Base-by-base conservation (phyloP, 805 yeast species). In the Torulaspora indica region DNA sequence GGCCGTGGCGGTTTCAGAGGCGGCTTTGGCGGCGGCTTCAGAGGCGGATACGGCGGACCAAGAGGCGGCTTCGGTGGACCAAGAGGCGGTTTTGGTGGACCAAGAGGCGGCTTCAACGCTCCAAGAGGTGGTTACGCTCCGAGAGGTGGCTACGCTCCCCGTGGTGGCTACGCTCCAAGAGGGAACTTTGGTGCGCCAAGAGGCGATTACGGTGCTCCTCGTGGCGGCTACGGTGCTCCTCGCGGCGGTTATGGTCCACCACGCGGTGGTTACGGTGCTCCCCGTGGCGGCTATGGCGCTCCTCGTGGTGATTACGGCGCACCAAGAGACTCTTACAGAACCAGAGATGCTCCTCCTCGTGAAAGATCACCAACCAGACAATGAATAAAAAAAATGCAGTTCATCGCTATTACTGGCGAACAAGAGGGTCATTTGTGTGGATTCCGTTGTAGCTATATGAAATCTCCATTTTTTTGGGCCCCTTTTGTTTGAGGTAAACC, bases 331-430 rank as follows among this genome's bases (percentile, higher is more conserved):
- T 68, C 74, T 29, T 68, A 68, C 69, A 72, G 78, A 60, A 71
- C 79, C 46, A 71, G 75, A 55, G 80, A 74, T 54, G 64, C 64
- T 49, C 77, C 75, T 55, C 60, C 67, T 45, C 75, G 85, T 64
- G 85, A 80, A 65, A 81, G 88, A 77, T 81, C 89, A 48, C 88
- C 89, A 68, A 75, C 83, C 52, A 80, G 87, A 71, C 81, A 43
- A 28, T 42, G 27, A 42, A 13, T 37, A 12, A 33, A 35, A 36
- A 33, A 22, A 22, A 38, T 8, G n/a, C 10, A 12, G n/a, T 9
- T 25, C n/a, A 12, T 25, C 28, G 28, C 28, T 25, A 25, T 25
- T 25, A 25, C 9, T 30, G 20, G 18, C 20, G 33, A 17, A 5
- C 12, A 30, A 14, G 33, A 30, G 17, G 17, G 9, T 15, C n/a